phyloP scores from a whole-genome alignment of 768 basidiomycete genomes.

The Coprinopsis cinerea region DNA sequence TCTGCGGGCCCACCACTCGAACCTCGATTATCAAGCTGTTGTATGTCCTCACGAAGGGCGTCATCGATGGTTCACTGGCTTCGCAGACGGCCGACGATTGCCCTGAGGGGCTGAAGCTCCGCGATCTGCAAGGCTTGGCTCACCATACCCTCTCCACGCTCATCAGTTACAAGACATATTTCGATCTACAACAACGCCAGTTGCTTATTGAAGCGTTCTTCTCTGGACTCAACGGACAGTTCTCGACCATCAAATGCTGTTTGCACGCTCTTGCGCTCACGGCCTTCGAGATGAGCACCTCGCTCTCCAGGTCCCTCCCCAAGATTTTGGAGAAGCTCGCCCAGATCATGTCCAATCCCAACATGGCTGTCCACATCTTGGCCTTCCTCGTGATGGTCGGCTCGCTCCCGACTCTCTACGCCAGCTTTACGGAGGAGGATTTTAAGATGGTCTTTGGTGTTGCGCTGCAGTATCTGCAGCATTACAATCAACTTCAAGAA shows the following conservation, averaged over 20 bases:
- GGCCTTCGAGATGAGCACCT: constrained; percentile 79
- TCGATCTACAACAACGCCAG: constrained; percentile 62
- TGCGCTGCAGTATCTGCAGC: constrained; percentile 87
- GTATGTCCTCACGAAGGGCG: constrained; percentile 58
- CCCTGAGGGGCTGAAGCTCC: constrained; percentile 55
- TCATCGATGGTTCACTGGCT: constrained; percentile 54
- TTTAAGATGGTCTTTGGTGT: constrained; percentile 94
- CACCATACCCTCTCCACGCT: constrained; percentile 86
- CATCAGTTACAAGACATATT: constrained; percentile 78
- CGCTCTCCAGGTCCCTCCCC: constrained; percentile 74
- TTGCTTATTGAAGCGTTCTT: constrained; percentile 70
- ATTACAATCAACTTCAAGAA: constrained; percentile 66
- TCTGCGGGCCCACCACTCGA: constrained; percentile 84
- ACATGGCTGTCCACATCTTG: constrained; percentile 94
- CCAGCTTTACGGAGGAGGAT: constrained; percentile 86
- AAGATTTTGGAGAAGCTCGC: constrained; percentile 81
- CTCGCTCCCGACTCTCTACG: constrained; percentile 70
- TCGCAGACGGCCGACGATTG: constrained; percentile 46
- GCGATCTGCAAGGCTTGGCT: constrained; percentile 84
- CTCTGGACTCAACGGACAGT: constrained; percentile 60
- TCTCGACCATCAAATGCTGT: constrained; percentile 80
- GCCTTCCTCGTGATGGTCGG: constrained; percentile 86
- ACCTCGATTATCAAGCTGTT: constrained; percentile 56
- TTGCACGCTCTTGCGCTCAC: constrained; percentile 84
- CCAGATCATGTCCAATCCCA: constrained; percentile 90